Conservation (phyloP, 1,139 yeast species). For the Candida buenavistaensis region DNA sequence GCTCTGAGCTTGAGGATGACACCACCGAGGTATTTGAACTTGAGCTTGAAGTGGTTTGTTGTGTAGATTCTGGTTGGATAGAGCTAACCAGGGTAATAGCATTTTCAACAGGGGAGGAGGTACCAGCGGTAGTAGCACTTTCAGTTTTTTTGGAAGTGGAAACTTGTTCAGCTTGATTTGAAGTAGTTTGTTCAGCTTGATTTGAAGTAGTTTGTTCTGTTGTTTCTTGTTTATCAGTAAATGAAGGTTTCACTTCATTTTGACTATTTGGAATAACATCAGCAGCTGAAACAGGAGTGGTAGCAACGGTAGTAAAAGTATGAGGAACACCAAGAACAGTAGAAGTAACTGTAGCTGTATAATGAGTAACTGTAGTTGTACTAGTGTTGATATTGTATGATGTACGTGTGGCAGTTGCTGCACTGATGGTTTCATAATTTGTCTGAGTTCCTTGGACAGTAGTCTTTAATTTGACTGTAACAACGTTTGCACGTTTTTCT, state of each 20-base stretch:
- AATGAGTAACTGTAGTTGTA: slow-evolving; percentile 41
- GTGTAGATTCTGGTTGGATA: slow-evolving; percentile 4
- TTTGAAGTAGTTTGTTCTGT: no score
- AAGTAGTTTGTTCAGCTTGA: no score
- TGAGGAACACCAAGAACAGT: slow-evolving; percentile 43
- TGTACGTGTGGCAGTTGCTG: slow-evolving; percentile 31
- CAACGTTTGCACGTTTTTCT: slow-evolving; percentile 22
- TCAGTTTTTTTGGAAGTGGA: slow-evolving; percentile 5
- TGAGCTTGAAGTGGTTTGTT: slow-evolving; percentile 3
- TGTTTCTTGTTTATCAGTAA: slow-evolving; percentile 4
- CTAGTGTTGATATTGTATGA: slow-evolving; percentile 30
- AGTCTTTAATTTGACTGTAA: slow-evolving; percentile 36
- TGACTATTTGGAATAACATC: slow-evolving; percentile 13
- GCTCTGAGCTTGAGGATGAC: slow-evolving; percentile 6
- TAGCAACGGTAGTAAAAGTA: slow-evolving; percentile 40
- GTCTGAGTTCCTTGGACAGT: slow-evolving; percentile 39
- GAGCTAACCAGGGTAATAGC: slow-evolving; percentile 5
- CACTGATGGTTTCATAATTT: slow-evolving; percentile 33
- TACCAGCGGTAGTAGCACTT: slow-evolving; percentile 7
- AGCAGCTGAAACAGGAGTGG: slow-evolving; percentile 27
- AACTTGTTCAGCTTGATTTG: background rate
- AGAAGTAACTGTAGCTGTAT: slow-evolving; percentile 48
- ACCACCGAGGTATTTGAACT: no score
- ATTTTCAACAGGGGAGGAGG: slow-evolving; percentile 8
- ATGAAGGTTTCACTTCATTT: slow-evolving; percentile 11